A percentile compares a stretch with the other conserved stretches of the same genome.
These are phyloP conservation scores for Fusarium concolor DNA, from an alignment of 2,329 filamentous ascomycete species.

Conservation along the genomic window DNA sequence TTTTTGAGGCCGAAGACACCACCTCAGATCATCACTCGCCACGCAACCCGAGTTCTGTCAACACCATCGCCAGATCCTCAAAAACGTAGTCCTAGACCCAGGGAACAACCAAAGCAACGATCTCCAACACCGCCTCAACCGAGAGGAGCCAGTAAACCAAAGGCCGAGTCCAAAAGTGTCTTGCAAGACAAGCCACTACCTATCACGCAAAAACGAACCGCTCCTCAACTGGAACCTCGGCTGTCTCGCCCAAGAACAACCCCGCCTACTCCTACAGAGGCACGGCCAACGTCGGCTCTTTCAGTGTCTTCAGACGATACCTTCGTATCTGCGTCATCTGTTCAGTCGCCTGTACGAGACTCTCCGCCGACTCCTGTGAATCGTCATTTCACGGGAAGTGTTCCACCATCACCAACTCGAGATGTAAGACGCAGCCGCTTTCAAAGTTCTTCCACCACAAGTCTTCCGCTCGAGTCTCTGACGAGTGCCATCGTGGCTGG, in stretches of 20 bases:
- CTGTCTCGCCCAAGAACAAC: conserved; percentile 23
- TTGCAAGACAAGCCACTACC: conserved; percentile 5
- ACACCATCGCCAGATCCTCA: conserved; percentile 47
- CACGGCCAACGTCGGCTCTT: conserved; percentile 36
- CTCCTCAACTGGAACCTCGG: conserved; percentile 21
- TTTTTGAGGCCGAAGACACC: conserved; percentile 47
- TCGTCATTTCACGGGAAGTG: conserved; percentile 39
- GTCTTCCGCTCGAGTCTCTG: conserved; percentile 71
- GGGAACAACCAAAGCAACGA: conserved; percentile 34
- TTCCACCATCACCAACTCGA: conserved; percentile 54
- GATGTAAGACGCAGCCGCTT: conserved; percentile 46
- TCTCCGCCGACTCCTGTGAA: conserved; percentile 43
- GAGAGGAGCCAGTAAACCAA: conserved; percentile 44
- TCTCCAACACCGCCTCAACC: conserved; percentile 55
- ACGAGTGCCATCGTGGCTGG: conserved; percentile 81
- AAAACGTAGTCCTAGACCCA: conserved; percentile 41
- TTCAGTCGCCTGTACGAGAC: conserved; percentile 47
- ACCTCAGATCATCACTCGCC: conserved; percentile 43
- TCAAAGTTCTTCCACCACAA: conserved; percentile 49
- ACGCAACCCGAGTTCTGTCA: conserved; percentile 33
- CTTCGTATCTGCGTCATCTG: conserved; percentile 58
- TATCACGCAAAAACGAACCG: conserved; percentile 25
- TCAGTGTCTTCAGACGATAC: conserved; percentile 60
- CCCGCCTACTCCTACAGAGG: conserved; percentile 20
- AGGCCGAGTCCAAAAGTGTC: conserved; percentile 19